Percentiles rank a stretch among this genome's conserved stretches.
phyloP scores from a whole-genome alignment of 345 rosid species.

The Syzygium aromaticum region DNA sequence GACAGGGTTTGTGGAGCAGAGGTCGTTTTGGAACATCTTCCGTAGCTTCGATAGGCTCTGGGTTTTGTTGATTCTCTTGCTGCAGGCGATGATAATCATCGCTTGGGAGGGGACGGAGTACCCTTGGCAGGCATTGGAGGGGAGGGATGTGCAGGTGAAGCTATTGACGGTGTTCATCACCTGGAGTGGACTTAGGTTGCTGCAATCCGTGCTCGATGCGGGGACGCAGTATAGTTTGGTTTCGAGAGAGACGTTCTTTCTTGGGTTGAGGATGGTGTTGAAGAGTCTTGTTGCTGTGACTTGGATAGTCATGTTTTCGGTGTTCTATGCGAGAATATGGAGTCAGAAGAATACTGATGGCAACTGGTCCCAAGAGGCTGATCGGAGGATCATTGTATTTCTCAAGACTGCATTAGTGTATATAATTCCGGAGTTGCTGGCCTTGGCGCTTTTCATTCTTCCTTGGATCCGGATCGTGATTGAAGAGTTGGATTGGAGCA shows the following conservation, averaged over 20 bases:
- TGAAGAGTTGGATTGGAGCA: conserved; percentile 58
- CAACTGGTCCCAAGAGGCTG: conserved; percentile 52
- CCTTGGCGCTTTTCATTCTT: conserved; percentile 56
- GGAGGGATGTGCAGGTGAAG: conserved; percentile 46
- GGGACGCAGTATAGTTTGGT: conserved; percentile 89
- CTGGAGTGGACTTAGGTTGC: conserved; percentile 64
- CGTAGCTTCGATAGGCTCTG: conserved; percentile 80
- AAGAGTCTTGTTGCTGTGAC: conserved; percentile 53
- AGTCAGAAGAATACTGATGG: conserved; percentile 53
- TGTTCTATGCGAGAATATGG: conserved; percentile 81
- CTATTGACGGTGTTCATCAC: conserved; percentile 78
- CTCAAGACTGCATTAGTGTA: conserved; percentile 60
- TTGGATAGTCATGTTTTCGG: conserved; percentile 70
- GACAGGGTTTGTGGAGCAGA: conserved; percentile 87
- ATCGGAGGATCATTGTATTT: conserved; percentile 43
- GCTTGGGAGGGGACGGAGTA: conserved; percentile 45
- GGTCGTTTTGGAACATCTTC: conserved; percentile 76
- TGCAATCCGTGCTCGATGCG: conserved; percentile 71
- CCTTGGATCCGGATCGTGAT: conserved; percentile 79
- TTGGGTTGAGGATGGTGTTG: conserved; percentile 68
- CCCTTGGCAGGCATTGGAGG: conserved; percentile 53
- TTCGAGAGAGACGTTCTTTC: conserved; percentile 47
- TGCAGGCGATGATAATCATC: conserved; percentile 68
- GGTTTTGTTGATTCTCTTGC: conserved; percentile 62
- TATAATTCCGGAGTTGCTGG: conserved; percentile 66